Base-by-base conservation (phyloP, 2,329 filamentous ascomycete genomes). In the Lecanicillium sp. region DNA sequence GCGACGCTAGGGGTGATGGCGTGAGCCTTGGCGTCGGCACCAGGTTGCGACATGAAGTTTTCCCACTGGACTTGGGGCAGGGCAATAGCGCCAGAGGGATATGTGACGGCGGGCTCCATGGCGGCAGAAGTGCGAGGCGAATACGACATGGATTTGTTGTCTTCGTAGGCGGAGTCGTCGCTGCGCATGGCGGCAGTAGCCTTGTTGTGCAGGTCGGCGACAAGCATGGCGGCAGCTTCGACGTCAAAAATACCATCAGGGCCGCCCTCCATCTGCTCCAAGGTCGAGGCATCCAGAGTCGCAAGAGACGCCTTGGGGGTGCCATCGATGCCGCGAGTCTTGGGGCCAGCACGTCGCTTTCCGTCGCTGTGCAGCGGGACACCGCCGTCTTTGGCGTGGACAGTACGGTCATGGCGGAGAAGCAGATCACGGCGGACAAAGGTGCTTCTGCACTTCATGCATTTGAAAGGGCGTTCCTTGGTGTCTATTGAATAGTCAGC, bases 401-500 rank as follows among this genome's bases (percentile, higher is more conserved):
- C 93, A 56, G 93, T 98, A 62, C 93, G 87, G 70, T 98, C 93
- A 73, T 98, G 93, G 67, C 93, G 87, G 57, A 98, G 83, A 45
- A 98, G 83, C 54, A 98, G 79, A 72, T 98, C 93, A 70, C 93
- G 88, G 67, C 93, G 88, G 60, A 98, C 93, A 66, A 98, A 98
- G 53, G 93, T 98, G 76, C 90, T 96, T 63, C 90, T 81, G 70
- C 93, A 98, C 74, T 98, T 98, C 74, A 89, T 79, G 71, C 93
- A 98, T 69, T 97, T 97, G 79, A 98, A 98, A 30, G 93, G 93
- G 54, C 93, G 85, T 71, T 97, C 93, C 72, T 98, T 98, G 55
- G 93, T 98, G 69, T 97, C 91, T 97, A 68, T 52, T 41, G 32
- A 53, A 48, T 19, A 17, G 45, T 48, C 15, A 48, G 45, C 21